Evolutionary conservation across 371 early-diverging fungal genomes (phyloP).

Genomic region (Lichtheimia corymbifera): DNA sequence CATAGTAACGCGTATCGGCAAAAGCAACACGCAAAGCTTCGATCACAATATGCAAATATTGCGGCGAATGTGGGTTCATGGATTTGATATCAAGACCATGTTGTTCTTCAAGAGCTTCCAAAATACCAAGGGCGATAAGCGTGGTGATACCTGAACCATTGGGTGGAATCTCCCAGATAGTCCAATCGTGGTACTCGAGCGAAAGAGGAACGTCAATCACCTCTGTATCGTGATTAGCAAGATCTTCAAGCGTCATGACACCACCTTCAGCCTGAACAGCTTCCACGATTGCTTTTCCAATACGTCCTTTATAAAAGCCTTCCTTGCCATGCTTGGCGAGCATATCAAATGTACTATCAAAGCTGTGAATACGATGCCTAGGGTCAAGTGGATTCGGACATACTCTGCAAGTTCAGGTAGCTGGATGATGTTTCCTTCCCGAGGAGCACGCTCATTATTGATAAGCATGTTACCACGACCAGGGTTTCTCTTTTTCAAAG

Average conservation of each 20-base stretch:
- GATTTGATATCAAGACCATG: constrained; percentile 39
- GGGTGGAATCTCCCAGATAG: constrained; percentile 77
- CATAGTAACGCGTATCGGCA: constrained; percentile 69
- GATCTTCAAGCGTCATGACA: constrained; percentile 72
- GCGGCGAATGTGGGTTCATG: constrained; percentile 59
- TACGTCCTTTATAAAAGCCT: constrained; percentile 82
- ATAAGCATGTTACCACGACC: constrained; percentile 56
- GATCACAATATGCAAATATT: constrained; percentile 68
- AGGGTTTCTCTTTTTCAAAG: constrained; percentile 47
- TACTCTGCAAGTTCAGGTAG: constrained; percentile 64
- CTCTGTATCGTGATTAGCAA: constrained; percentile 62
- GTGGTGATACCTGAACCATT: constrained; percentile 80
- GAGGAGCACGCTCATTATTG: constrained; percentile 60
- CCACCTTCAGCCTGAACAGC: constrained; percentile 67
- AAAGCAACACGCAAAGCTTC: constrained; percentile 77
- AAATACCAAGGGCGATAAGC: constrained; percentile 72
- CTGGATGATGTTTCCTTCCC: constrained; percentile 66
- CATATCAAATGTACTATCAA: constrained; percentile 55
- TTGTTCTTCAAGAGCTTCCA: constrained; percentile 56
- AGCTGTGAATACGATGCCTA: background rate
- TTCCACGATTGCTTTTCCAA: constrained; percentile 76
- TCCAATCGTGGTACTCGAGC: constrained; percentile 64
- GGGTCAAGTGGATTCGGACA: constrained; percentile 3
- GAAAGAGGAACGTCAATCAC: constrained; percentile 61
- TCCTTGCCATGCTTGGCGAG: constrained; percentile 67